phyloP scores from a whole-genome alignment of 495 filamentous ascomycete genomes.

The Penicillium subrubescens region DNA sequence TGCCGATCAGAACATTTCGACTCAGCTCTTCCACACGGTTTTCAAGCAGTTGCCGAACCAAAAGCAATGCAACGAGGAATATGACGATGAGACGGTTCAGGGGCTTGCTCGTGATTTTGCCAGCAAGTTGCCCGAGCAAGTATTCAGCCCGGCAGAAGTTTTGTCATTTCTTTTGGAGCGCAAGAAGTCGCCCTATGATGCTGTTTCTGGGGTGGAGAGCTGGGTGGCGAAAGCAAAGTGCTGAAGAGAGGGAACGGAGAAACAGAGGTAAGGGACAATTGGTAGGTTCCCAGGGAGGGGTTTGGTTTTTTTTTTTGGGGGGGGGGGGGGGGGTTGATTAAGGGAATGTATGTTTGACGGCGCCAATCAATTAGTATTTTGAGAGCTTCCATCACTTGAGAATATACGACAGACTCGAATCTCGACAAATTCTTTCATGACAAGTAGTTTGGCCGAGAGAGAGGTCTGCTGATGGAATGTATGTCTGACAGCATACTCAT shows the following conservation, averaged over 20 bases:
- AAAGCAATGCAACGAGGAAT: conserved; percentile 14
- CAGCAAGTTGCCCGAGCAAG: conserved; percentile 18
- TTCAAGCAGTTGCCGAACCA: conserved; percentile 1
- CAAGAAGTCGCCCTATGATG: conserved; percentile 10
- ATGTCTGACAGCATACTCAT: neutral
- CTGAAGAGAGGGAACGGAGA: neutral
- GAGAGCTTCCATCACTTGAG: too few species aligned
- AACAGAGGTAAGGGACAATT: neutral
- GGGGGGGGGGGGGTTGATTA: too few species aligned
- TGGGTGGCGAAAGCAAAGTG: conserved; percentile 15
- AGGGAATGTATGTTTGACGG: too few species aligned
- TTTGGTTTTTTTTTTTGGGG: too few species aligned
- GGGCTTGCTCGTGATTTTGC: conserved; percentile 17
- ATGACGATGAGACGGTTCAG: neutral
- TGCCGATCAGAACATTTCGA: conserved; percentile 10
- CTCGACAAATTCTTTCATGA: too few species aligned
- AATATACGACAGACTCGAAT: too few species aligned
- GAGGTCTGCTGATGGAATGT: conserved; percentile 1
- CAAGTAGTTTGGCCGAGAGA: neutral
- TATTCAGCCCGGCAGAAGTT: conserved; percentile 24
- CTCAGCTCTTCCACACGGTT: conserved; percentile 12
- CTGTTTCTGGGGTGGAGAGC: conserved; percentile 17
- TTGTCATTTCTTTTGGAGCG: conserved; percentile 19
- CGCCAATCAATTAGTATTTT: too few species aligned
- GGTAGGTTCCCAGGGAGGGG: too few species aligned